phyloP scores from a whole-genome alignment of 345 rosid species.

The Linum lewisii region DNA sequence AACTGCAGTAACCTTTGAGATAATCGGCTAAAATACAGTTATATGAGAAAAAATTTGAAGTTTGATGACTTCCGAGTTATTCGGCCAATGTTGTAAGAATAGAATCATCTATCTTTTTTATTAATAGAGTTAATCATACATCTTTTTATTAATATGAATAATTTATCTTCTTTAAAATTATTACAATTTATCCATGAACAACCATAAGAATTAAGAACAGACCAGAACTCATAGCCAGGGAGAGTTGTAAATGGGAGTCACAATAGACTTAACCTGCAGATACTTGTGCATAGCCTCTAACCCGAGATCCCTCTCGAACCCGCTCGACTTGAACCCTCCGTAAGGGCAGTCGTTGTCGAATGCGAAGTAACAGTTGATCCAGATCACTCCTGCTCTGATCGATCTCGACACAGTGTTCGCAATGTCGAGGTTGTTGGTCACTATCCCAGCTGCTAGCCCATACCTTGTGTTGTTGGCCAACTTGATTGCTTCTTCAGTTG shows the following conservation, averaged over 20 bases:
- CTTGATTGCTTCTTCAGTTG: not conserved
- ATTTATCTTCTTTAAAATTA: too few relatives aligned
- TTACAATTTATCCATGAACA: too few relatives aligned
- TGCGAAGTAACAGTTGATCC: slow-evolving; percentile 5
- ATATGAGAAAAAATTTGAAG: too few relatives aligned
- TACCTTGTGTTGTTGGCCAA: not conserved
- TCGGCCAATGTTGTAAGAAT: too few relatives aligned
- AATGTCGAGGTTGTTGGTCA: not conserved
- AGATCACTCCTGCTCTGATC: not conserved
- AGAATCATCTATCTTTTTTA: too few relatives aligned
- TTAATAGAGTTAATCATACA: too few relatives aligned
- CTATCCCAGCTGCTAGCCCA: slow-evolving; percentile 4
- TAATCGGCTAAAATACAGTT: too few relatives aligned
- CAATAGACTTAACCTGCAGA: slow-evolving; percentile 5
- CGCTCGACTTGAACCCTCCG: slow-evolving; percentile 8
- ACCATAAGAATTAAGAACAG: too few relatives aligned
- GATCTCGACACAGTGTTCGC: slow-evolving; percentile 5
- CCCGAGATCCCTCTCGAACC: slow-evolving; percentile 1
- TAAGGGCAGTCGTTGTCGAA: slow-evolving; percentile 1
- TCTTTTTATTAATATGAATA: too few relatives aligned
- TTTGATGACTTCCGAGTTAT: too few relatives aligned
- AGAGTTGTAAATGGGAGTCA: slow-evolving; percentile 1
- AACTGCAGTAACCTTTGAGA: too few relatives aligned
- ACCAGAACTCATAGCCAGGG: slow-evolving; percentile 6
- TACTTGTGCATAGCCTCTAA: not conserved